Evolutionary conservation across 306 rosid species (phyloP).

Genomic region (Castanea crenata): DNA sequence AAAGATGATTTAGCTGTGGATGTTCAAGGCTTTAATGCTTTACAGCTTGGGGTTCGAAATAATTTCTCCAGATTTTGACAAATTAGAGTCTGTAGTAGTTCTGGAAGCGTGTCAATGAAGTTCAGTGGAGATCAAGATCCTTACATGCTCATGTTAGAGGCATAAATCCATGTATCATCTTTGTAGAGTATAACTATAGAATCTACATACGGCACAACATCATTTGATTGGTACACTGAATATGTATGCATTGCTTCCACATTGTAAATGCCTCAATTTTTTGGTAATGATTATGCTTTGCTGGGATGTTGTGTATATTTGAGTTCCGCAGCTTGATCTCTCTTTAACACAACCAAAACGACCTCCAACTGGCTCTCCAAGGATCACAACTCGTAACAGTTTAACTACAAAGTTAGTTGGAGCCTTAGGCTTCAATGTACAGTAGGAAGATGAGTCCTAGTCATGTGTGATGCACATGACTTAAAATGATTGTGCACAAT

Average conservation of each 20-base stretch:
- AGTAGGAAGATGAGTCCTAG: too few relatives aligned
- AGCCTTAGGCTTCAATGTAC: too few relatives aligned
- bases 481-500: too few relatives aligned
- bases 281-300: not conserved
- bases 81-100: not conserved
- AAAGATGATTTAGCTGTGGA: slow-evolving; percentile 6
- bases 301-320: not conserved
- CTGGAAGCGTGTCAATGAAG: not conserved
- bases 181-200: not conserved
- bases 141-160: not conserved
- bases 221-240: not conserved
- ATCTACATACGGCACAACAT: not conserved
- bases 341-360: too few relatives aligned
- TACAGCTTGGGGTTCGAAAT: not conserved
- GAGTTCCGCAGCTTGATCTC: too few relatives aligned
- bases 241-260: not conserved
- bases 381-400: too few relatives aligned
- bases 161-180: not conserved
- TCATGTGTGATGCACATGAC: too few relatives aligned
- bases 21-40: not conserved
- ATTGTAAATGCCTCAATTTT: not conserved
- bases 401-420: too few relatives aligned
- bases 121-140: not conserved
- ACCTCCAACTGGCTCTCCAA: too few relatives aligned
- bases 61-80: not conserved